Base-by-base conservation (phyloP, 2,329 filamentous ascomycete genomes). In the Thielaviopsis punctulata region DNA sequence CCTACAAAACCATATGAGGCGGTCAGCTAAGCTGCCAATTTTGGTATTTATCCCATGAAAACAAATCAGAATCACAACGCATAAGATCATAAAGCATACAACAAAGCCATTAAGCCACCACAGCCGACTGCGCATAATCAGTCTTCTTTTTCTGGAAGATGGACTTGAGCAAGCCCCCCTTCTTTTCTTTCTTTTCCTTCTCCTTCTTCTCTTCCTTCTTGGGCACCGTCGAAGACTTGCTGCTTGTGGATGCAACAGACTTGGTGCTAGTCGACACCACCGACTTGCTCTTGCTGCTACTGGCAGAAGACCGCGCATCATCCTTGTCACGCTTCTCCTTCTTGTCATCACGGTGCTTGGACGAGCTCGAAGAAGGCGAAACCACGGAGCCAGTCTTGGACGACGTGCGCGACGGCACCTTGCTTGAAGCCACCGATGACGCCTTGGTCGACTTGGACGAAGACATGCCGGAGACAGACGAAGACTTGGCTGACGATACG, bases 141-240 rank as follows among this genome's bases (percentile, higher is more conserved):
- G 49, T 67, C 62, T 73, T 73, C 64, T 74, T 77, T 64, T 68
- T 73, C 66, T 73, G 75, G 60, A 80, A 79, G 53, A 79, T 57
- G 2, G 69, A 64, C 66, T 77, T 79, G 56, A 80, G 68, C 73
- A 79, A 75, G 59, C 75, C 9, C 70, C 68, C 41, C 69, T 64
- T n/a, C 73, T 56, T 2, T 57, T 41, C 56, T 4, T 51, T 44
- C 67, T 59, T 56, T 66, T 62, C 58, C 57, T 50, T 62, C 57
- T 55, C 60, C 53, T 57, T 50, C 41, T 49, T 50, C 9, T 50
- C 23, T 12, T 46, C 30, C 46, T 49, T 49, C 33, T 47, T 47
- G 23, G 24, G 24, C 23, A 19, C 25, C 4, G 48, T 44, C 7
- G 48, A 45, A 7, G 45, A 45, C 30, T 46, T 48, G 6, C 49